Conservation (phyloP, 1,284 basidiomycete species). For the Coriolopsis trogii region DNA sequence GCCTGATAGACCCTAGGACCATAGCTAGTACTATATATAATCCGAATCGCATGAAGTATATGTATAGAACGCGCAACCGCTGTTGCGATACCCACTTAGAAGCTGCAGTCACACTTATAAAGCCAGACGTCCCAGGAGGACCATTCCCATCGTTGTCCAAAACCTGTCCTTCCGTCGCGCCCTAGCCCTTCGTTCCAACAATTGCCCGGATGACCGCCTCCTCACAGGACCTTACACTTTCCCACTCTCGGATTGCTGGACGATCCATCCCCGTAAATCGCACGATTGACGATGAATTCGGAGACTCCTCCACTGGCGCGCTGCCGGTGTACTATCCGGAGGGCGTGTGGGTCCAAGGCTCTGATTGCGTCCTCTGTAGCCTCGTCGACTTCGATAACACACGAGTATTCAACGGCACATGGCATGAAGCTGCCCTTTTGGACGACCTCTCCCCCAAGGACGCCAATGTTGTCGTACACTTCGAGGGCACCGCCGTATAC, state of each 20-base stretch:
- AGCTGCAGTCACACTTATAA: no score
- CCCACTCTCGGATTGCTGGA: neutral
- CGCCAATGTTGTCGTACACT: neutral
- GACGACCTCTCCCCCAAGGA: neutral
- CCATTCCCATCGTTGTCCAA: no score
- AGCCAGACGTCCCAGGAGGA: no score
- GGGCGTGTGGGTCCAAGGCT: constrained; percentile 3
- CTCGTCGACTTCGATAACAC: neutral
- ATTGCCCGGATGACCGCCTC: neutral
- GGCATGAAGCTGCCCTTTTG: constrained; percentile 1
- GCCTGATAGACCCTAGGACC: no score
- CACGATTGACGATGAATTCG: constrained; percentile 11
- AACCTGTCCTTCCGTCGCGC: no score
- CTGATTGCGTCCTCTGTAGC: constrained; percentile 1
- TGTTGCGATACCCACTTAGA: no score
- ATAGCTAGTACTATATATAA: no score
- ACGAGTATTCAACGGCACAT: neutral
- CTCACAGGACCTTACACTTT: neutral
- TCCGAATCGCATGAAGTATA: no score
- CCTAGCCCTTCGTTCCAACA: no score
- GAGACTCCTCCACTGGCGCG: constrained; percentile 3
- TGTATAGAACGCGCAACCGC: no score
- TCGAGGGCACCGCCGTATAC: constrained; percentile 5
- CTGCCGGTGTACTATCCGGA: constrained; percentile 1
- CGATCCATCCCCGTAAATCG: neutral